Conservation (phyloP, 169 alveolate genomes). For the Theileria sp. region DNA sequence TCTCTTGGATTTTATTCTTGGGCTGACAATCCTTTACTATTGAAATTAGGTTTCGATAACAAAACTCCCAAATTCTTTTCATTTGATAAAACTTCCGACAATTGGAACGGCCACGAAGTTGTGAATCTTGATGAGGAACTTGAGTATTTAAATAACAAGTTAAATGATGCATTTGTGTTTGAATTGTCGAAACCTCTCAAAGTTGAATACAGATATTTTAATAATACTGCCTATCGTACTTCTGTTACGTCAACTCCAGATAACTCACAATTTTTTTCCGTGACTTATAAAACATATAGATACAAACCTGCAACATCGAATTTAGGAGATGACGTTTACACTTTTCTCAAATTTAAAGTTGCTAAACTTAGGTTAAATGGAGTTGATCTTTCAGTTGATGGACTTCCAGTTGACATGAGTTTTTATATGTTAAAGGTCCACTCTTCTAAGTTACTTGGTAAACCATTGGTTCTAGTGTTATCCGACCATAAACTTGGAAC, state of each 20-base stretch:
- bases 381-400: background rate
- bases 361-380: slow-evolving; percentile 5
- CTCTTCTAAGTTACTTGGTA: background rate
- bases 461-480: background rate
- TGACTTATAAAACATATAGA: background rate
- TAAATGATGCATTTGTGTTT: background rate
- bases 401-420: background rate
- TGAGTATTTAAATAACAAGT: background rate
- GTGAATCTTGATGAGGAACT: slow-evolving; percentile 12
- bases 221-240: background rate
- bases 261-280: background rate
- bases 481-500: background rate
- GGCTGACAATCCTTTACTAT: background rate
- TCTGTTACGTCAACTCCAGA: background rate
- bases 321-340: background rate
- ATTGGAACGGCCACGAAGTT: background rate
- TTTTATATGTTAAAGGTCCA: background rate
- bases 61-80: background rate
- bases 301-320: background rate
- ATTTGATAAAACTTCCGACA: background rate
- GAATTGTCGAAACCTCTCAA: slow-evolving; percentile 1
- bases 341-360: background rate
- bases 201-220: background rate
- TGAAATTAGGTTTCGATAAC: background rate
- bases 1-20: slow-evolving; percentile 2